Base-by-base conservation (phyloP, 345 rosid species). In the Linum tenue region DNA sequence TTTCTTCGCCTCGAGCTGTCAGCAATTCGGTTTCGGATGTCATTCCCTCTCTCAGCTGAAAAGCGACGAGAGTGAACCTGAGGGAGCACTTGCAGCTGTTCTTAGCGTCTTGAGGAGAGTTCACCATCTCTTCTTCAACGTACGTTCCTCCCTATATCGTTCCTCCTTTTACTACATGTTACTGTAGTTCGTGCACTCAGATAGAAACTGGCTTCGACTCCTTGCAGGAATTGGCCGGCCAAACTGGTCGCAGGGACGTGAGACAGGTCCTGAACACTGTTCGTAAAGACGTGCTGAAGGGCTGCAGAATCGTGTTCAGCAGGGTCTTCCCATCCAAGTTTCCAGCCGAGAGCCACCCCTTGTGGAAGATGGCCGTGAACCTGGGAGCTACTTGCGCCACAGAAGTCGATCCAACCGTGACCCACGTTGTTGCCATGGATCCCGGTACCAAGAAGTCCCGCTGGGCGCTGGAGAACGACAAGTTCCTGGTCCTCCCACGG, bases 1-100 rank as follows among this genome's bases (percentile, higher is more conserved):
- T 67, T 92, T 80, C 73, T 92, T 92, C 38, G 85, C 90, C 63
- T 92, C 96, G 41, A 92, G 97, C 71, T 88, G 99, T 79, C 84
- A 39, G n/a, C 99, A 92, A 76, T 92, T 82, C 71, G 92, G 87
- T 62, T 86, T 72, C 76, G 68, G 64, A 10, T 84, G 76, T 66
- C 77, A 74, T 77, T 92, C 98, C 48, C 84, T 92, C 55, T 86
- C 96, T 1, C 80, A 90, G 82, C 69, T 83, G 78, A 83, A 82
- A 73, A 84, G 74, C 57, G 97, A 92, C 62, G 96, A 92, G 76
- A 86, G 77, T 39, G 89, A 86, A 63, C 22, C 81, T 2, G 90
- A 86, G 55, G 97, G 98, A 64, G 86, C 81, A 42, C 96, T 92
- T 73, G 85, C 97, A 60, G 76, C 83, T 22, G 77, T 86, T 75